Percentiles rank a stretch among this genome's conserved stretches.
Evolutionary conservation across 495 filamentous ascomycete species (phyloP).

Genomic region (Oidiodendron maius): DNA sequence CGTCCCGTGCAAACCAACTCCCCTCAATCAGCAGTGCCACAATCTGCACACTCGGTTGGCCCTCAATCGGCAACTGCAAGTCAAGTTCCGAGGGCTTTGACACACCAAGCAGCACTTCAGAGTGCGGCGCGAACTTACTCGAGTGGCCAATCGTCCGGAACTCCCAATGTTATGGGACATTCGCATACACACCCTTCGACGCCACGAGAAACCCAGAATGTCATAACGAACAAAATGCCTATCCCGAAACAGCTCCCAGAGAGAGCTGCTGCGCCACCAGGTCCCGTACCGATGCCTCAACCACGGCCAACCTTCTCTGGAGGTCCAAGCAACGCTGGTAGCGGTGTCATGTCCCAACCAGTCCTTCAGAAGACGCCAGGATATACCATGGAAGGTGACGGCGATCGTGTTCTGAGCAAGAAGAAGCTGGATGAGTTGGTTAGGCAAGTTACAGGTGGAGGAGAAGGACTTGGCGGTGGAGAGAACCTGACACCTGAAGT

Average conservation of each 20-base stretch:
- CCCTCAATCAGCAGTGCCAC: constrained; percentile 24
- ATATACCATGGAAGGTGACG: constrained; percentile 82
- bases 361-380: constrained; percentile 73
- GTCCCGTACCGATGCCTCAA: constrained; percentile 62
- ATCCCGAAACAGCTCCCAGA: constrained; percentile 76
- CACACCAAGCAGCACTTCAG: constrained; percentile 56
- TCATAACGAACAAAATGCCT: constrained; percentile 50
- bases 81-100: constrained; percentile 40
- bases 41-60: constrained; percentile 31
- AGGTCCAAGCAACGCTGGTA: constrained; percentile 63
- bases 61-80: constrained; percentile 22
- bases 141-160: constrained; percentile 25
- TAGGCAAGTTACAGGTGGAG: constrained; percentile 82
- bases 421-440: constrained; percentile 95
- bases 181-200: constrained; percentile 49
- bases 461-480: constrained; percentile 59
- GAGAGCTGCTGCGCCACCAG: constrained; percentile 53
- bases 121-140: constrained; percentile 55
- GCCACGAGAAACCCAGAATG: constrained; percentile 34
- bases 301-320: constrained; percentile 72
- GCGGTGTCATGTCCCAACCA: constrained; percentile 80
- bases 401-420: constrained; percentile 84
- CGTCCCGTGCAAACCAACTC: constrained; percentile 29
- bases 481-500: constrained; percentile 79
- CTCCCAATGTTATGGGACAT: constrained; percentile 37